Evolutionary conservation across 2,329 filamentous ascomycete genomes (phyloP).

Genomic region (Monosporascus cannonballus): DNA sequence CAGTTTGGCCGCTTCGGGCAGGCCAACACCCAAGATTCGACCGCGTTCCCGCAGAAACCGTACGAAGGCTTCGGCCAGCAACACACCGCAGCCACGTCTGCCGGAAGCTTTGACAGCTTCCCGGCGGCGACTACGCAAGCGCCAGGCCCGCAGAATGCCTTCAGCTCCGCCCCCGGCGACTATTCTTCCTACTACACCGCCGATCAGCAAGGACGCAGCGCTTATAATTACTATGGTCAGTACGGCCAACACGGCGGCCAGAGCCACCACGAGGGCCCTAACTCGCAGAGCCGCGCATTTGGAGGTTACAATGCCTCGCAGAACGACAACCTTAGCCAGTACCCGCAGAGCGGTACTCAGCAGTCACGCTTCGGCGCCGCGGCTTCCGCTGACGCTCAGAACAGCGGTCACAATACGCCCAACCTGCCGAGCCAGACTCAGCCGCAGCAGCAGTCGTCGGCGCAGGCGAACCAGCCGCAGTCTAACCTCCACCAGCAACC

Average conservation of each 20-base stretch:
- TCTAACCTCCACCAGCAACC: slow-evolving; percentile 31
- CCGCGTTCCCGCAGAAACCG: slow-evolving; percentile 65
- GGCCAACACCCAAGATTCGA: slow-evolving; percentile 52
- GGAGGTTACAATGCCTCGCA: slow-evolving; percentile 66
- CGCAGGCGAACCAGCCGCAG: slow-evolving; percentile 28
- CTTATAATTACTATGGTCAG: slow-evolving; percentile 68
- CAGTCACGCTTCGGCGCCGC: slow-evolving; percentile 54
- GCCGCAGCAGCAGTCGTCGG: slow-evolving; percentile 39
- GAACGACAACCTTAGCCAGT: slow-evolving; percentile 60
- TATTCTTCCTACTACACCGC: slow-evolving; percentile 83
- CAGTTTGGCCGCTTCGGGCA: slow-evolving; percentile 68
- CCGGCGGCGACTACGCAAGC: slow-evolving; percentile 51
- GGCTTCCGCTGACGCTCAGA: slow-evolving; percentile 62
- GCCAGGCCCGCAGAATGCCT: slow-evolving; percentile 52
- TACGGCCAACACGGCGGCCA: slow-evolving; percentile 47
- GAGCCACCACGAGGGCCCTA: slow-evolving; percentile 66
- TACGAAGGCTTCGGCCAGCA: slow-evolving; percentile 86
- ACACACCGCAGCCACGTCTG: slow-evolving; percentile 44
- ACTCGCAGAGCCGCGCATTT: slow-evolving; percentile 69
- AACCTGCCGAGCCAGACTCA: slow-evolving; percentile 63
- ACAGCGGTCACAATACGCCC: slow-evolving; percentile 85
- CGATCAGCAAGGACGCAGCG: slow-evolving; percentile 64
- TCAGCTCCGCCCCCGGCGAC: slow-evolving; percentile 70
- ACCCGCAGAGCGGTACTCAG: slow-evolving; percentile 69
- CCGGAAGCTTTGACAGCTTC: slow-evolving; percentile 51